Evolutionary conservation across 768 basidiomycete species (phyloP).

Genomic region (Naganishia randhawae): DNA sequence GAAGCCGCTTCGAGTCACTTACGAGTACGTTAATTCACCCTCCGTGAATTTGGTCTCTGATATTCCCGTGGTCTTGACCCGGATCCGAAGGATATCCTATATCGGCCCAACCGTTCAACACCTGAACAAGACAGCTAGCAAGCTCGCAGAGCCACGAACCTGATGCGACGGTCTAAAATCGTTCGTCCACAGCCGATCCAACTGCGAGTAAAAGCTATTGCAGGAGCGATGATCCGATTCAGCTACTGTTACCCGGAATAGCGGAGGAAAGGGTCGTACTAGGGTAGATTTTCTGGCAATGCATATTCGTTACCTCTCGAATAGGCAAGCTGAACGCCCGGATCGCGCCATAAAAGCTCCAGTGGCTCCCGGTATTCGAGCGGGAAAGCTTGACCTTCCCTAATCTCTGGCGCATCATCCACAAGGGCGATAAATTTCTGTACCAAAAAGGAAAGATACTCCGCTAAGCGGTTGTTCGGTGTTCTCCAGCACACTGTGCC

Average conservation of each 20-base stretch:
- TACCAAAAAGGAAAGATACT: no score
- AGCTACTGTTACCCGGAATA: not conserved
- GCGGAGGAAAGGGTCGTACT: slow-evolving; percentile 54
- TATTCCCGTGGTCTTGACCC: slow-evolving; percentile 85
- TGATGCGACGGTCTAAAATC: slow-evolving; percentile 72
- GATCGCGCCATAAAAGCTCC: slow-evolving; percentile 70
- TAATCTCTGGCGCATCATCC: slow-evolving; percentile 65
- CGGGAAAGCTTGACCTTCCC: slow-evolving; percentile 79
- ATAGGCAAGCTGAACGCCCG: slow-evolving; percentile 70
- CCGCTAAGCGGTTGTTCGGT: no score
- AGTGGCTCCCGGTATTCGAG: slow-evolving; percentile 64
- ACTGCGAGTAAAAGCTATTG: slow-evolving; percentile 64
- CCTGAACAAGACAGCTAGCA: not conserved
- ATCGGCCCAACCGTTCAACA: not conserved
- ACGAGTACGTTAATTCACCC: slow-evolving; percentile 34
- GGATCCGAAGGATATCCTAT: slow-evolving; percentile 76
- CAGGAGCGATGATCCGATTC: not conserved
- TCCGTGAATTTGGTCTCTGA: slow-evolving; percentile 57
- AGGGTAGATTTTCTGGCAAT: slow-evolving; percentile 68
- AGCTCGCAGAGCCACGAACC: slow-evolving; percentile 20
- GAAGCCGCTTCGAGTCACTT: not conserved
- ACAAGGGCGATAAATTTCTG: slow-evolving; percentile 61
- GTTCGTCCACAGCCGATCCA: slow-evolving; percentile 75
- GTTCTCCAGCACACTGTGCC: no score
- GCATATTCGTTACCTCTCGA: slow-evolving; percentile 83